A percentile compares a stretch with the other conserved stretches of the same genome.
phyloP scores from a whole-genome alignment of 1,284 basidiomycete genomes.

The Ganoderma resinaceum region DNA sequence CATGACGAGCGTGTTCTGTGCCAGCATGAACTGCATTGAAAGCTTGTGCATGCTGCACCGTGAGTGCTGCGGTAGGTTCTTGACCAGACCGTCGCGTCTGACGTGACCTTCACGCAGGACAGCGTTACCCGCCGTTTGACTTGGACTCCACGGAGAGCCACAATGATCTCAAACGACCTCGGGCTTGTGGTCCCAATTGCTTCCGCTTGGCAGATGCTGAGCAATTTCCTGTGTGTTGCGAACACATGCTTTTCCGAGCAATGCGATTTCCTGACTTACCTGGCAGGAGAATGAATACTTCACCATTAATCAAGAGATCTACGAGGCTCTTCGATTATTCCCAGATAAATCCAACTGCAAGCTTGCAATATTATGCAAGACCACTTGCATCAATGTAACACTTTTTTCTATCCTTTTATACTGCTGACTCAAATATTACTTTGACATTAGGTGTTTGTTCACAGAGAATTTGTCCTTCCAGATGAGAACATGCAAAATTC shows the following conservation, averaged over 20 bases:
- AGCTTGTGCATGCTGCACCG: slow-evolving; percentile 33
- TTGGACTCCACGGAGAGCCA: neutral
- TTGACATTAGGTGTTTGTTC: slow-evolving; percentile 29
- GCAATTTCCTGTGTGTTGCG: neutral
- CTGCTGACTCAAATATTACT: slow-evolving; percentile 11
- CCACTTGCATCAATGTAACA: slow-evolving; percentile 48
- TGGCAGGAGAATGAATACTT: neutral
- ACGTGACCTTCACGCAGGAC: neutral
- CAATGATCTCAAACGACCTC: neutral
- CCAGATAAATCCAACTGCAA: slow-evolving; percentile 45
- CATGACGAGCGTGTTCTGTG: slow-evolving; percentile 38
- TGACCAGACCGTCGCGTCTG: neutral
- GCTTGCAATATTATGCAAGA: slow-evolving; percentile 46
- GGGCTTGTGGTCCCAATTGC: slow-evolving; percentile 22
- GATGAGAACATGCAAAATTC: neutral
- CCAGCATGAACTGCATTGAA: slow-evolving; percentile 38
- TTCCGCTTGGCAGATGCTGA: slow-evolving; percentile 7
- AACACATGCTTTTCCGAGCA: neutral
- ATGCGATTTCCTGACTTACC: neutral
- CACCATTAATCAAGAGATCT: slow-evolving; percentile 10
- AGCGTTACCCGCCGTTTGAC: neutral
- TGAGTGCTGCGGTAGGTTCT: slow-evolving; percentile 16
- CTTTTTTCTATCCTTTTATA: neutral
- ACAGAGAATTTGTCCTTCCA: slow-evolving; percentile 5
- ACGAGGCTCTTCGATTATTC: slow-evolving; percentile 37